Evolutionary conservation across 345 rosid genomes (phyloP).

Genomic region (Eucalyptus viminalis): DNA sequence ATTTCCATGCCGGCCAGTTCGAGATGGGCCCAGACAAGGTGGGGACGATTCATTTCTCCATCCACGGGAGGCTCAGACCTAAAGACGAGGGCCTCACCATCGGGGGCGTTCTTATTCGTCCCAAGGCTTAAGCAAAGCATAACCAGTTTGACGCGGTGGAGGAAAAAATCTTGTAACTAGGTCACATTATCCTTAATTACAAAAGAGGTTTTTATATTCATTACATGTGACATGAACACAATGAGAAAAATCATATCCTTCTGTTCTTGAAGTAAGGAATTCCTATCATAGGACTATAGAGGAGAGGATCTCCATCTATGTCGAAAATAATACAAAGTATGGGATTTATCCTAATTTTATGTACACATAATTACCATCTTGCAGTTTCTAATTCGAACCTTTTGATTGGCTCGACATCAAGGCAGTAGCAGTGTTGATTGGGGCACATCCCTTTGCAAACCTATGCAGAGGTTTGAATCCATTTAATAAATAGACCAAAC

Average conservation of each 20-base stretch:
- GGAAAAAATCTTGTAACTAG: rapidly evolving
- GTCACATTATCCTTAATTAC: neutral
- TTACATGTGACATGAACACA: neutral
- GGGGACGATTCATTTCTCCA: rapidly evolving
- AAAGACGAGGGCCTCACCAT: rapidly evolving
- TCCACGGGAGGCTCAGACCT: rapidly evolving
- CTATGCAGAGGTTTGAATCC: rapidly evolving
- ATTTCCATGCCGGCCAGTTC: rapidly evolving
- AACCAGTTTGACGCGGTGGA: rapidly evolving
- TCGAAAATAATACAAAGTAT: rapidly evolving
- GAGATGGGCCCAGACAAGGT: rapidly evolving
- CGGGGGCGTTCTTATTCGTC: rapidly evolving
- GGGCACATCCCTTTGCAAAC: rapidly evolving
- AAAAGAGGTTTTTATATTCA: neutral
- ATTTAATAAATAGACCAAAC: too few species aligned
- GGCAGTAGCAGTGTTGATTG: rapidly evolving
- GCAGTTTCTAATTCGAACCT: rapidly evolving
- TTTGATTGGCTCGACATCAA: rapidly evolving
- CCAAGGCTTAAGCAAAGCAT: too few species aligned
- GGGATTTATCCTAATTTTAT: neutral
- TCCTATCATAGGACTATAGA: rapidly evolving
- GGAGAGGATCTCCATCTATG: neutral
- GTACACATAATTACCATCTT: too few species aligned
- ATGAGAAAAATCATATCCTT: neutral
- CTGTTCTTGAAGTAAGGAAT: too few species aligned